Conservation (phyloP, 257 asterid species). For the Prunella vulgaris region DNA sequence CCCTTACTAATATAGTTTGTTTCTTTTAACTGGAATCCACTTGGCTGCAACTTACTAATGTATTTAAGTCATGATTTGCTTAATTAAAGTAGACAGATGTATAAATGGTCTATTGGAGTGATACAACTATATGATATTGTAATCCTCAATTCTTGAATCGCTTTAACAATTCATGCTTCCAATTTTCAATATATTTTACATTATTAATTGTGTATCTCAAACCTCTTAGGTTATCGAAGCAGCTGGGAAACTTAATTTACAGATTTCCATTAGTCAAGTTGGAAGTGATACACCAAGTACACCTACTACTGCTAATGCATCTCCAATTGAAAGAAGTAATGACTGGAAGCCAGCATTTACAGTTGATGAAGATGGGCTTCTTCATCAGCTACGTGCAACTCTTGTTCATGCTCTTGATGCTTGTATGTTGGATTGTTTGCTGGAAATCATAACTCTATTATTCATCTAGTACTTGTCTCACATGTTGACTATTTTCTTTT, state of each 20-base stretch:
- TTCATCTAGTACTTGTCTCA: not conserved
- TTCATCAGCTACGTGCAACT: constrained; percentile 74
- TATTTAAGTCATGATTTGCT: not conserved
- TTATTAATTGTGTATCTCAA: constrained; percentile 6
- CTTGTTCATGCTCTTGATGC: constrained; percentile 73
- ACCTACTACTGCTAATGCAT: constrained; percentile 39
- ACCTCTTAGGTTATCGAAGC: constrained; percentile 71
- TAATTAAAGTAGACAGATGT: constrained; percentile 1
- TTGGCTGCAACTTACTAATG: not conserved
- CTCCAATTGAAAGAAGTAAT: constrained; percentile 53
- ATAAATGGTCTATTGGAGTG: constrained; percentile 1
- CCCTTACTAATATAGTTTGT: not conserved
- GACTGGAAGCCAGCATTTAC: constrained; percentile 88
- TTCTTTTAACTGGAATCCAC: not conserved
- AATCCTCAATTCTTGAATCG: constrained; percentile 8
- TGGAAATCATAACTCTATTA: constrained; percentile 1
- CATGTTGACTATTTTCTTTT: not conserved
- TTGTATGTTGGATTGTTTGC: constrained; percentile 39
- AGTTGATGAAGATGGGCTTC: constrained; percentile 84
- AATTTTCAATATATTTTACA: not conserved
- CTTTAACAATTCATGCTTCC: constrained; percentile 4
- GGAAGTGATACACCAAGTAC: constrained; percentile 64
- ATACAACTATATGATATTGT: not conserved
- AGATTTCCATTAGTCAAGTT: constrained; percentile 64
- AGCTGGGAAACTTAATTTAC: constrained; percentile 64